phyloP scores from a whole-genome alignment of 208 protist species.

The Phytomonas sp. region DNA sequence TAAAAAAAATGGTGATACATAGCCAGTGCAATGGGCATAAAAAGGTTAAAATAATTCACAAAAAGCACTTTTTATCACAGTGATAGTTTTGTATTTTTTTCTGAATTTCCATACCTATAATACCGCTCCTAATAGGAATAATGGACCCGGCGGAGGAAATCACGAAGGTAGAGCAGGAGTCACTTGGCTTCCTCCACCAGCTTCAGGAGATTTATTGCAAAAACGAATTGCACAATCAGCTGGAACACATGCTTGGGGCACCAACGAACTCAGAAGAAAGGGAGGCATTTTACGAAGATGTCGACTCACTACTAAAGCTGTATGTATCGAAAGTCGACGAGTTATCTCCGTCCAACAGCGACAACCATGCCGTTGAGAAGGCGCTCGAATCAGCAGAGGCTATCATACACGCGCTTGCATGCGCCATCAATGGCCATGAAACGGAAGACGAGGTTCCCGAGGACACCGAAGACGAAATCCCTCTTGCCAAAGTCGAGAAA shows the following conservation, averaged over 20 bases:
- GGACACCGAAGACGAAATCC: conserved; percentile 27
- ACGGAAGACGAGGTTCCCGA: conserved; percentile 17
- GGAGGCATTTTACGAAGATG: conserved; percentile 74
- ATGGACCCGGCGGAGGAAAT: not conserved
- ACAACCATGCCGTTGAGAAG: conserved; percentile 9
- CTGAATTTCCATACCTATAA: not conserved
- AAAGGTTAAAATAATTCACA: not conserved
- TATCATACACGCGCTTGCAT: conserved; percentile 16
- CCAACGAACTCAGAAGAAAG: conserved; percentile 48
- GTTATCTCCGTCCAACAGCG: conserved; percentile 5
- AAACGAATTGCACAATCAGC: conserved; percentile 60
- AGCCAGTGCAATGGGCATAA: not conserved
- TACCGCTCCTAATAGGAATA: not conserved
- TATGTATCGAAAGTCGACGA: conserved; percentile 20
- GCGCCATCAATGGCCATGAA: conserved; percentile 16
- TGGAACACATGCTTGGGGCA: conserved; percentile 67
- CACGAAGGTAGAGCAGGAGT: conserved; percentile 28
- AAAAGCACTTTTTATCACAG: not conserved
- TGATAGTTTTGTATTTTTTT: conserved; percentile 4
- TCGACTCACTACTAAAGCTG: conserved; percentile 58
- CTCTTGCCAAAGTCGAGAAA: conserved; percentile 34
- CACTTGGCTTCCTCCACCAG: conserved; percentile 37
- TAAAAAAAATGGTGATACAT: not conserved
- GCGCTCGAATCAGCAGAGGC: conserved; percentile 13
- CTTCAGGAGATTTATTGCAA: conserved; percentile 80